Percentiles rank a stretch among this genome's conserved stretches.
Evolutionary conservation across 305 asterid genomes (phyloP).

Genomic region (Striga hermonthica): DNA sequence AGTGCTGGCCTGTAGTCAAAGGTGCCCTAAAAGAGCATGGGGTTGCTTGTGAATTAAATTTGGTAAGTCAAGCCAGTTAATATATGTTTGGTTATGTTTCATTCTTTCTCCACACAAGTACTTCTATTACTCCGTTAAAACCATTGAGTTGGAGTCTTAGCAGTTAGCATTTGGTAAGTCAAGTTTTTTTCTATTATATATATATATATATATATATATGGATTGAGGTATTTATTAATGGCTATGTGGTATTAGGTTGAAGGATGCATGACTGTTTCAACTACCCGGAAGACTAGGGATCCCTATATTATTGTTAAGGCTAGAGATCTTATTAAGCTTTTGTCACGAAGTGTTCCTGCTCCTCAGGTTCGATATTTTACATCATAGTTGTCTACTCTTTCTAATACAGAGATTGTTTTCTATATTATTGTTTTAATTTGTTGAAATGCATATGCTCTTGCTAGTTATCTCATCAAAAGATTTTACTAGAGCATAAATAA

Average conservation of each 20-base stretch:
- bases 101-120: neutral
- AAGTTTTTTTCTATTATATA: conserved; percentile 1
- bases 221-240: conserved; percentile 14
- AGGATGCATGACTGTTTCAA: conserved; percentile 80
- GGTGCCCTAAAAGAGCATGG: conserved; percentile 78
- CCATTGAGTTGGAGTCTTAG: neutral
- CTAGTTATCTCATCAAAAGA: too few relatives aligned
- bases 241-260: conserved; percentile 49
- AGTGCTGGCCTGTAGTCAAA: conserved; percentile 70
- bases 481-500: too few relatives aligned
- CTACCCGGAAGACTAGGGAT: conserved; percentile 75
- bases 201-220: neutral
- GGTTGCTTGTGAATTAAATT: conserved; percentile 60
- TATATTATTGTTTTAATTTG: neutral
- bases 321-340: conserved; percentile 74
- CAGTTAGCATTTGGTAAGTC: neutral
- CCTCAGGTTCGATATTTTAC: conserved; percentile 54
- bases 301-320: conserved; percentile 76
- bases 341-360: conserved; percentile 88
- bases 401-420: neutral
- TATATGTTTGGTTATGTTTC: neutral
- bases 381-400: neutral
- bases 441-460: too few relatives aligned
- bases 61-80: conserved; percentile 45
- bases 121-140: neutral